Base-by-base conservation (phyloP, 768 basidiomycete genomes). In the Leucosporidium scottii region DNA sequence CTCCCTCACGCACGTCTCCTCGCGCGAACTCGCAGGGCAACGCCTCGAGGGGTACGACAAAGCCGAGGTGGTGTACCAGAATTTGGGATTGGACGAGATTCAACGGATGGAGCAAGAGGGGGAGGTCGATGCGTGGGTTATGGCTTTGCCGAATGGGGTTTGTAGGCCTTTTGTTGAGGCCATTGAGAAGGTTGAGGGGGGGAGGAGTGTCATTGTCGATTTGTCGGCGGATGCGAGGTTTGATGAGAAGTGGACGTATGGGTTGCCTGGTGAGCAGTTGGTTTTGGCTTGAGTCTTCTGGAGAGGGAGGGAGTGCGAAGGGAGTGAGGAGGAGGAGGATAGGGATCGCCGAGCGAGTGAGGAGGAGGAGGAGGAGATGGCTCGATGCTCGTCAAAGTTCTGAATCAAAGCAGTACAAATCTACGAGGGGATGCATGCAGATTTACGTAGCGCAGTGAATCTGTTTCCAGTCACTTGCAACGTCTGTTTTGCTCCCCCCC, bases 161-260 rank as follows among this genome's bases (percentile, higher is more conserved):
- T 89, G 90, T 81, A 93, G 93, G 79, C 93, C 93, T 0, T 99
- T 94, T 77, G 92, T 99, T 44, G 92, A 93, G 75, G 94, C 94
- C 21, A 80, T 99, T 58, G 92, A 96, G 75, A 20, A 36, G 12
- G 71, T 64, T 21, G 83, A 85, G 48, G 91, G 87, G 8, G 79
- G 79, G 44, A 81, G 83, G 53, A 90, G 92, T 72, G 90, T 94
- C 25, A 81, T 98, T 48, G 87, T 98, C 48, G 96, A 99, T 77
- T 80, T 99, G 68, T 84, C 91, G 75, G 96, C 94, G 28, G 96
- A 99, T 79, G 92, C 91, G 79, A 82, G 96, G 72, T 98, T 98
- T 78, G 93, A 98, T 82, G 81, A 86, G 54, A 88, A 84, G 59
- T 99, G 96, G 96, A 89, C 89, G 71, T 99, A 99, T 77, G 96